Base-by-base conservation (phyloP, 495 filamentous ascomycete genomes). In the Talaromyces ruber region DNA sequence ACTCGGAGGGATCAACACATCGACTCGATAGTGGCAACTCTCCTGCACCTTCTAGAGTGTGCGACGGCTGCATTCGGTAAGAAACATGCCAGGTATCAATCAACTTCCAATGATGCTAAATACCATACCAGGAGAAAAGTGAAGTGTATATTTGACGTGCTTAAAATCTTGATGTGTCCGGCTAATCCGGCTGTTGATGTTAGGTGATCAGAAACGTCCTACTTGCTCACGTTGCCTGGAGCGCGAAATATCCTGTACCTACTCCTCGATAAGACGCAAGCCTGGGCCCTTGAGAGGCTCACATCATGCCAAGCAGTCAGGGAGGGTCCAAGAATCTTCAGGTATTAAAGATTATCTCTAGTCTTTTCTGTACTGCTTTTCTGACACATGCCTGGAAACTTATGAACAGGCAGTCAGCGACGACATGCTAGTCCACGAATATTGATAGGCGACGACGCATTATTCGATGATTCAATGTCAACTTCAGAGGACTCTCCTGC, bases 191-290 rank as follows among this genome's bases (percentile, higher is more conserved):
- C 1, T 37, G 34, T 21, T 57, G 14, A 8, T 57, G 1, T 30
- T 16, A 57, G 54, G 54, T 57, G 30, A 57, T 57, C 54, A 57
- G 9, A 16, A 57, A 14, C 54, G 54, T 32, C 54, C 54, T 2
- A 57, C 29, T 16, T 57, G 54, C 30, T 57, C 54, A 57, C 28
- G 54, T 30, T 57, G 54, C 54, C 28, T 30, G n/a, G 54, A 57
- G 30, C 26, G 26, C 18, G 26, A 30, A 4, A 18, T 57, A 21
- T 18, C 16, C 18, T 57, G 54, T 30, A 30, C 21, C 11, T 57
- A 57, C 28, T 57, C 54, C 26, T 57, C 54, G 6, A 32, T 30
- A 57, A 12, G 54, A 21, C 26, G 54, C 4, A 57, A 57, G 8
- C 54, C 54, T 16, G 54, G 54, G n/a, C 54, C 54, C 30, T 21